Base-by-base conservation (phyloP, 345 rosid genomes). In the Dipteronia sinensis region DNA sequence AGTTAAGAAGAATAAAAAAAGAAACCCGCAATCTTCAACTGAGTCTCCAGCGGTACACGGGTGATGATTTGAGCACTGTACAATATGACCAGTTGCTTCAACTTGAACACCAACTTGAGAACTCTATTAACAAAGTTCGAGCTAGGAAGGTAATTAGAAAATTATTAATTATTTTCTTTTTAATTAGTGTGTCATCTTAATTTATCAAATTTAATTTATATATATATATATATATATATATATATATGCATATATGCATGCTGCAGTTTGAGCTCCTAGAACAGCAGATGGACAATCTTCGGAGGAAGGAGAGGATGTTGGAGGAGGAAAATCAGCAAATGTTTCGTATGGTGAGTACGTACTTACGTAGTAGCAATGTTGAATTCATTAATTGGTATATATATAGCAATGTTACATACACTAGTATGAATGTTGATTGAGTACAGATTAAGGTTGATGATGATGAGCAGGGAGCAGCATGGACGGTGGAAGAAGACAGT, bases 271-370 rank as follows among this genome's bases (percentile, higher is more conserved):
- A 82, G 74, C 58, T 85, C 58, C 67, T 82, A 7, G 76, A 77
- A 51, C 83, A 77, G 51, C 85, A 85, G 78, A 51, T 58, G 11
- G 85, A 85, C 40, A 80, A 74, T 65, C 78, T 77, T 44, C 64
- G 76, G 22, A 82, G 71, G 72, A 85, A 85, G 87, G 84, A 44
- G 80, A 82, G 76, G 72, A 72, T 80, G 80, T 65, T 85, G 76
- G 78, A 82, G 55, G 83, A 82, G 15, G 87, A 82, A 44, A 82
- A 85, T 65, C 80, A 85, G 19, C 83, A 82, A 38, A 71, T 85
- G 19, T 69, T 61, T 63, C 69, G 77, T 15, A 70, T 42, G 46
- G 46, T 31, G 6, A 31, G 38, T 31, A 31, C 38, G 3, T 31
- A 31, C 38, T 0, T 31, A 29, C 31, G 31, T 29, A 31, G 38